A percentile compares a stretch with the other conserved stretches of the same genome.
phyloP scores from a whole-genome alignment of 306 rosid species.

The Cicer yamashitae region DNA sequence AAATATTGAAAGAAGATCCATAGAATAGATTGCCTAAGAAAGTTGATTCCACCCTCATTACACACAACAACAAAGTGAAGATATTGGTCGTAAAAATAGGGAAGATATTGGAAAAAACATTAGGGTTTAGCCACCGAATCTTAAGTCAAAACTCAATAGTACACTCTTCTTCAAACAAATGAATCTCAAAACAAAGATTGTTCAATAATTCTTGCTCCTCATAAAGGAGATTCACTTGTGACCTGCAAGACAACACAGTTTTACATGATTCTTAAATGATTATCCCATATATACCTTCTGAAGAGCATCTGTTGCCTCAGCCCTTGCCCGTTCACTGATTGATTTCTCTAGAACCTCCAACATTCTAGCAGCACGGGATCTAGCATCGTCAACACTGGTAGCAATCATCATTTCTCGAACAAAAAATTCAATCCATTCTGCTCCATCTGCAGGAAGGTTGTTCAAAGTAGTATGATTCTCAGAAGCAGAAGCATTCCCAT shows the following conservation, averaged over 20 bases:
- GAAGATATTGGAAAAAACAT: not conserved
- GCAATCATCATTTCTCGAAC: conserved; percentile 85
- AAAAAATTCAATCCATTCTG: conserved; percentile 88
- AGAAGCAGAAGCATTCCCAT: conserved; percentile 57
- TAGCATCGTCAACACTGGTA: conserved; percentile 79
- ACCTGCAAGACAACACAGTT: conserved; percentile 25
- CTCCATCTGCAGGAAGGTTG: conserved; percentile 76
- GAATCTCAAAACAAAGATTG: conserved; percentile 36
- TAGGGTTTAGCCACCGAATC: conserved; percentile 9
- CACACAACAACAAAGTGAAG: too few species aligned
- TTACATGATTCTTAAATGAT: conserved; percentile 14
- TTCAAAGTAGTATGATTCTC: conserved; percentile 52
- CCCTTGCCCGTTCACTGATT: conserved; percentile 68
- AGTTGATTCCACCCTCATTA: not conserved
- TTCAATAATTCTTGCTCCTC: conserved; percentile 29
- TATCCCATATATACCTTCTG: conserved; percentile 64
- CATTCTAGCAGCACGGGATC: conserved; percentile 78
- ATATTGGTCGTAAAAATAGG: too few species aligned
- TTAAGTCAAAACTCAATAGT: not conserved
- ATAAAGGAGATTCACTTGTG: not conserved
- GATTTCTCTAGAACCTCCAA: conserved; percentile 85
- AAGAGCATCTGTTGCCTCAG: conserved; percentile 63
- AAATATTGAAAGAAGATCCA: conserved; percentile 33
- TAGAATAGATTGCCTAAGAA: conserved; percentile 24
- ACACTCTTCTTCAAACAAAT: conserved; percentile 9